Percentiles rank a stretch among this genome's conserved stretches.
Conservation (phyloP, 495 filamentous ascomycete genomes). For the Tuber calosporum region DNA sequence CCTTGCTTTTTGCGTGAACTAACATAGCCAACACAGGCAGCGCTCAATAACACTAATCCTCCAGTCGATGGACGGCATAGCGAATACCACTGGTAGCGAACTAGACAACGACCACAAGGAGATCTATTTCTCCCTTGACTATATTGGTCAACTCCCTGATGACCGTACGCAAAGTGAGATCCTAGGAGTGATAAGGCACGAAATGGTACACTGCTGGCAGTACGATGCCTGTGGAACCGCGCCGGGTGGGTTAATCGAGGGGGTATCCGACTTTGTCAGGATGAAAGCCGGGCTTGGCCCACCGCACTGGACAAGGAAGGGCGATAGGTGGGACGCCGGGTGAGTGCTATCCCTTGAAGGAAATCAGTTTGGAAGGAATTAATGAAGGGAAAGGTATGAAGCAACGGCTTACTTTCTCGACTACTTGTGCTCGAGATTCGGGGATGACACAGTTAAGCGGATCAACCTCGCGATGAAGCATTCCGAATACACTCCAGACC, state of each 20-base stretch:
- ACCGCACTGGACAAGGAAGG: constrained; percentile 71
- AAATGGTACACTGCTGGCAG: constrained; percentile 95
- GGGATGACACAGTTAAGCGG: constrained; percentile 60
- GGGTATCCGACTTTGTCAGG: constrained; percentile 89
- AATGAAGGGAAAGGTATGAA: constrained; percentile 53
- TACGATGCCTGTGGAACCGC: constrained; percentile 58
- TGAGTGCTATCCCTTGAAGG: not conserved
- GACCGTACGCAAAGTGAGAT: constrained; percentile 56
- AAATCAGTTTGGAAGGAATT: not conserved
- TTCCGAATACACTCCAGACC: constrained; percentile 52
- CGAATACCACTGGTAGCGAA: constrained; percentile 77
- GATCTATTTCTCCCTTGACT: constrained; percentile 77
- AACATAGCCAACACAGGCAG: constrained; percentile 48
- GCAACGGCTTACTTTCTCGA: constrained; percentile 87
- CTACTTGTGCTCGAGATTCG: constrained; percentile 60
- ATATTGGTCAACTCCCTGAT: constrained; percentile 52
- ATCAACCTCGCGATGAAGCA: constrained; percentile 65
- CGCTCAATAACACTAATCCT: constrained; percentile 86
- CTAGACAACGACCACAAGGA: constrained; percentile 89
- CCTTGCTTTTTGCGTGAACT: not conserved
- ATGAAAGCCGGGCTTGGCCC: constrained; percentile 65
- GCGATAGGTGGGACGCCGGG: constrained; percentile 72
- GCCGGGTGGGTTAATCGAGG: constrained; percentile 80
- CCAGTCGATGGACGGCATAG: constrained; percentile 69
- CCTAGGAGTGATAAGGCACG: constrained; percentile 75